Evolutionary conservation across 2,329 filamentous ascomycete genomes (phyloP).

Genomic region (Ilyonectria sp.): DNA sequence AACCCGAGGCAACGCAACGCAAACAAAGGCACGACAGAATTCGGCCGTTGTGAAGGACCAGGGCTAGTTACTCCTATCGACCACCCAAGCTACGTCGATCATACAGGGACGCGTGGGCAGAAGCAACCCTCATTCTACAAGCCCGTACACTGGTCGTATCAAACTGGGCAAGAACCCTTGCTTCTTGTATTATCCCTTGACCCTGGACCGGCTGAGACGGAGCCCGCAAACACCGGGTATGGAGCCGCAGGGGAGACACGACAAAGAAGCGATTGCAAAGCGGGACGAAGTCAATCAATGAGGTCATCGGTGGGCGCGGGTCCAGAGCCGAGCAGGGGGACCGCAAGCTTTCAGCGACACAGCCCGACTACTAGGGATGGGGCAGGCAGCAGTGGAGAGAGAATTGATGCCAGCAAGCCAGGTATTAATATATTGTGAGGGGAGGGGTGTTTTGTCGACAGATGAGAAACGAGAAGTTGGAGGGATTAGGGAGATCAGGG

Average conservation of each 20-base stretch:
- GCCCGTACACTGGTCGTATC: slow-evolving; percentile 1
- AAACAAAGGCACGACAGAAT: neutral
- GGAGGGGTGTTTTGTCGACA: neutral
- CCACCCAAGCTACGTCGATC: slow-evolving; percentile 20
- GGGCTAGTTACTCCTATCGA: slow-evolving; percentile 1
- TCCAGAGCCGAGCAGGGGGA: slow-evolving; percentile 14
- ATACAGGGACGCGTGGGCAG: slow-evolving; percentile 5
- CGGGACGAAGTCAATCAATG: slow-evolving; percentile 22
- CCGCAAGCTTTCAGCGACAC: slow-evolving; percentile 18
- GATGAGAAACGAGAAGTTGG: neutral
- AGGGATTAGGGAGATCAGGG: neutral
- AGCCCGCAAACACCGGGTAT: slow-evolving; percentile 11
- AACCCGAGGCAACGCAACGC: neutral
- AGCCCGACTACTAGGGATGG: neutral
- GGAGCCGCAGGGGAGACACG: slow-evolving; percentile 9
- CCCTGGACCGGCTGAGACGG: slow-evolving; percentile 22
- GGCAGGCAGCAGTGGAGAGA: neutral
- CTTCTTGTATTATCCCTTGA: slow-evolving; percentile 21
- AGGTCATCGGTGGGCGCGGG: slow-evolving; percentile 26
- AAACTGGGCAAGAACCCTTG: slow-evolving; percentile 7
- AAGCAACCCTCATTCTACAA: slow-evolving; percentile 7
- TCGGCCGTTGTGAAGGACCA: slow-evolving; percentile 6
- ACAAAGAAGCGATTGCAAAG: slow-evolving; percentile 8
- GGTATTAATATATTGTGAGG: neutral
- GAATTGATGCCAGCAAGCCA: neutral